Base-by-base conservation (phyloP, 805 yeast genomes). In the Monosporozyma yasuniensis region DNA sequence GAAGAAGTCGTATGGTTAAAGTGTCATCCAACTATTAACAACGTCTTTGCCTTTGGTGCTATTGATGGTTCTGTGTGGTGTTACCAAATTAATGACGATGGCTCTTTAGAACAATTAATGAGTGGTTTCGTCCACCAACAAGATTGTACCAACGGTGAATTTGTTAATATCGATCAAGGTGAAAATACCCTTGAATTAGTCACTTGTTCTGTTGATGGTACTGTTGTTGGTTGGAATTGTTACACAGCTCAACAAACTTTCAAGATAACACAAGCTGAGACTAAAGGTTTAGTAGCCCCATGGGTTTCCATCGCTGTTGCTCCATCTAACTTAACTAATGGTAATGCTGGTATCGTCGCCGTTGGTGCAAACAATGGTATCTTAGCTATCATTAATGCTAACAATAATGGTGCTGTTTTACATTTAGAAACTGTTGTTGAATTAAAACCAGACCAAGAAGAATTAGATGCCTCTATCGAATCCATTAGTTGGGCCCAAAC, bases 21-120 rank as follows among this genome's bases (percentile, higher is more conserved):
- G 28, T 75, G 80, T 47, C 99, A 93, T 69, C 96, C 96, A 25
- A 72, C 72, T 19, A 83, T 82, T 61, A 77, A 82, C 22, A 58
- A 60, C 14, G 77, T 87, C 44, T 87, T 91, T 72, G 97, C 98
- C 12, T 87, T 87, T 63, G 97, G 98, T 54, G 91, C 88, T 21
- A 72, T 75, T 7, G 96, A 90, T 66, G 99, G 99, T 2, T 84
- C 96, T 0, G 95, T 90, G 3, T 91, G 96, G 96, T 87, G 84
- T 25, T 93, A 89, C 64, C 87, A 83, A 61, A 75, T 90, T 39
- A 81, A 78, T 73, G 53, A 56, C 10, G 66, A 68, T 22, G 78
- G 84, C 47, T 67, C 77, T 10, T 67, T 85, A 48, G 87, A 80
- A 51, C 85, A 82, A 63, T 68, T 86, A 35, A 83, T 86, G 83